Base-by-base conservation (phyloP, 345 rosid species). In the Eucalyptus cladocalyx region DNA sequence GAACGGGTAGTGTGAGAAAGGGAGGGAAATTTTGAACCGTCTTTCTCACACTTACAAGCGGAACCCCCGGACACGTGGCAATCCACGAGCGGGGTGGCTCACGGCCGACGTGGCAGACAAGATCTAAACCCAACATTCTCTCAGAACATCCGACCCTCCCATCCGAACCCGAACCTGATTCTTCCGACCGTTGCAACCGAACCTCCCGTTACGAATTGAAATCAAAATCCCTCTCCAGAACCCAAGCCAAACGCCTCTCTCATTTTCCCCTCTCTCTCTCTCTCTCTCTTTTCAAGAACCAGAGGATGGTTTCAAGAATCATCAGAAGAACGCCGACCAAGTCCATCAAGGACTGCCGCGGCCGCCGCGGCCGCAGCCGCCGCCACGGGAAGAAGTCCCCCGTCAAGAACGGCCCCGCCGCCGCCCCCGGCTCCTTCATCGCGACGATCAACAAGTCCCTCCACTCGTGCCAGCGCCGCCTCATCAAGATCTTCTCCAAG, bases 101-200 rank as follows among this genome's bases (percentile, higher is more conserved):
- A 11, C 28, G 8, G 17, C 85, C 47, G 16, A 40, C 85, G 85
- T 76, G 85, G 85, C 85, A 23, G 43, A 18, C 81, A 1, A 18
- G 81, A 18, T 72, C 81, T 67, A 18, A 4, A 9, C 87, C 53
- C 53, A 45, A 26, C 1, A 43, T 13, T 67, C 10, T 67, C 40
- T 4, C 32, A 37, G 42, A 45, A 32, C 9, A 43, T 56, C 9
- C 26, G 17, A 65, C 50, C 58, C 45, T 80, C 89, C 93, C 93
- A 92, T 94, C 92, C 95, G 92, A 19, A 87, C 97, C 96, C 94
- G 94, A 91, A 53, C 58, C 98, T 97, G 88, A 88, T 48, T 67
- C 65, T 69, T 58, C 50, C 88, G 91, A 95, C 97, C 99, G 98
- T 97, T 97, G 85, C 88, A 3, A 24, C 98, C 97, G 93, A 94